Conservation (phyloP, 2,329 filamentous ascomycete genomes). For the Aspergillus novofumigatus region DNA sequence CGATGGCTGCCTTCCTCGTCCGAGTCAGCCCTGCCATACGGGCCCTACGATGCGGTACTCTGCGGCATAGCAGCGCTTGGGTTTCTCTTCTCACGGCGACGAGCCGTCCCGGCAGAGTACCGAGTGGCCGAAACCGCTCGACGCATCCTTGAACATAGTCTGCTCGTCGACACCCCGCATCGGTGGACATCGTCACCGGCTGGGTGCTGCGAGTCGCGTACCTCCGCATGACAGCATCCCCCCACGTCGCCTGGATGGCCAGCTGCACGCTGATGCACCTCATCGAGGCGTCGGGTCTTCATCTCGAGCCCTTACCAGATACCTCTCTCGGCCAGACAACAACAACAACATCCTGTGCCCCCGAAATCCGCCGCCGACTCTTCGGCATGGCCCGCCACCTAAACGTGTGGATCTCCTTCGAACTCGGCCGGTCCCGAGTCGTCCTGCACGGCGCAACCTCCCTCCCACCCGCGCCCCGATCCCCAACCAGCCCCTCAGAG, state of each 20-base stretch:
- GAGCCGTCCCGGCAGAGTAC: slow-evolving; percentile 41
- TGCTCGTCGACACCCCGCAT: slow-evolving; percentile 22
- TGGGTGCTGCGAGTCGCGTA: slow-evolving; percentile 55
- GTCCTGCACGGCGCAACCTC: slow-evolving; percentile 45
- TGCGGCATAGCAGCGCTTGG: slow-evolving; percentile 55
- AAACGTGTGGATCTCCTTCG: slow-evolving; percentile 58
- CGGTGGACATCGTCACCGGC: slow-evolving; percentile 29
- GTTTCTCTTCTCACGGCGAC: slow-evolving; percentile 47
- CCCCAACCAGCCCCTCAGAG: slow-evolving; percentile 45
- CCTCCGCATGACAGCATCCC: slow-evolving; percentile 50
- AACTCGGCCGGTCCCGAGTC: slow-evolving; percentile 54
- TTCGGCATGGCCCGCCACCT: slow-evolving; percentile 54
- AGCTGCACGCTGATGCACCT: slow-evolving; percentile 57
- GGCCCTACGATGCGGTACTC: slow-evolving; percentile 47
- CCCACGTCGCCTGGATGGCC: slow-evolving; percentile 53
- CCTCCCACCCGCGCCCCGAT: slow-evolving; percentile 35
- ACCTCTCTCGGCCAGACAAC: slow-evolving; percentile 10
- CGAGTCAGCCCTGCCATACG: slow-evolving; percentile 13
- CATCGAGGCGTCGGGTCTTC: slow-evolving; percentile 48
- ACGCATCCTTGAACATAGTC: slow-evolving; percentile 43
- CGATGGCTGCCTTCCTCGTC: slow-evolving; percentile 20
- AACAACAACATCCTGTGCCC: slow-evolving; percentile 15
- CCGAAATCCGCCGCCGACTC: slow-evolving; percentile 42
- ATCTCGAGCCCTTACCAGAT: slow-evolving; percentile 24
- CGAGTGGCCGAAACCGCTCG: slow-evolving; percentile 47